Percentiles rank a stretch among this genome's conserved stretches.
Conservation (phyloP, 805 yeast species). For the Candida peoriensis region DNA sequence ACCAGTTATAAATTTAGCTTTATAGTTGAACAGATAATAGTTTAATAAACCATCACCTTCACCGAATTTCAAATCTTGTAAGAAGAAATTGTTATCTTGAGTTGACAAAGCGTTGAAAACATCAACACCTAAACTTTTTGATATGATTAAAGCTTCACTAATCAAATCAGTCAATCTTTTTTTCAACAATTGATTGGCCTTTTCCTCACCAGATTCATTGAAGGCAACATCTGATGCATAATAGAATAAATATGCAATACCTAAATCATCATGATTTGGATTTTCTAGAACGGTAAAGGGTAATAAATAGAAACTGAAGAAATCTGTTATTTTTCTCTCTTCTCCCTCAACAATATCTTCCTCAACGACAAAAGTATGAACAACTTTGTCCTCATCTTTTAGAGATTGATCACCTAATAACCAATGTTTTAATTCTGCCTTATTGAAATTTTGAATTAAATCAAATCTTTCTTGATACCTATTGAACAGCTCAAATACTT, state of each 20-base stretch:
- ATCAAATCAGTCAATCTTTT: slow-evolving; percentile 58
- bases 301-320: slow-evolving; percentile 81
- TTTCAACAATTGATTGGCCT: slow-evolving; percentile 40
- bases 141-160: slow-evolving; percentile 69
- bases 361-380: slow-evolving; percentile 74
- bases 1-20: slow-evolving; percentile 73
- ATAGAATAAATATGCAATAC: slow-evolving; percentile 85
- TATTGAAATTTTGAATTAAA: slow-evolving; percentile 61
- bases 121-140: slow-evolving; percentile 67
- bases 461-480: slow-evolving; percentile 68
- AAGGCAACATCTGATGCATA: slow-evolving; percentile 72
- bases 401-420: slow-evolving; percentile 47
- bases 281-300: slow-evolving; percentile 81
- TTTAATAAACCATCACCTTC: slow-evolving; percentile 90
- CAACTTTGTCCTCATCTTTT: slow-evolving; percentile 41
- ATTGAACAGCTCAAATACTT: slow-evolving; percentile 53
- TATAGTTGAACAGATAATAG: slow-evolving; percentile 89
- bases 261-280: slow-evolving; percentile 57
- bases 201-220: slow-evolving; percentile 32
- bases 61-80: slow-evolving; percentile 82
- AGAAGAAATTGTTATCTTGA: slow-evolving; percentile 82
- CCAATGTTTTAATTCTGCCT: slow-evolving; percentile 79
- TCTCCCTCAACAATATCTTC: no score
- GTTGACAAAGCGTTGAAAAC: slow-evolving; percentile 91
- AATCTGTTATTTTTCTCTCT: slow-evolving; percentile 69